These are phyloP conservation scores for Scheffersomyces cryptocercus DNA, from an alignment of 1,139 yeast genomes.

Conservation along the genomic window DNA sequence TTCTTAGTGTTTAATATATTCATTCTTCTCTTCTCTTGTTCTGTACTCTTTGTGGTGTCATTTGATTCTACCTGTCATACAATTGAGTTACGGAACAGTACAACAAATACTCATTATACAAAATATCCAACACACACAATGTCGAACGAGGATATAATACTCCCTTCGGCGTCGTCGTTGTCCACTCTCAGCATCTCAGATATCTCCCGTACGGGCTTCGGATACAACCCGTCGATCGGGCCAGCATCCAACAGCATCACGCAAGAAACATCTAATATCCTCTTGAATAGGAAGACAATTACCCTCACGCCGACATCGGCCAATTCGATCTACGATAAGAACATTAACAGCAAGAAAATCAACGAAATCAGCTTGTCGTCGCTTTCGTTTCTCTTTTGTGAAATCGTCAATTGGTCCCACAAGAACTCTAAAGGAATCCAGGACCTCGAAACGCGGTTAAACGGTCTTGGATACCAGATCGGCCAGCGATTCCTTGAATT, in stretches of 20 bases:
- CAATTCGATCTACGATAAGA: constrained; percentile 64
- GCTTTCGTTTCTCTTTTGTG: constrained; percentile 70
- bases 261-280: constrained; percentile 33
- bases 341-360: constrained; percentile 57
- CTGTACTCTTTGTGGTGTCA: too few species aligned
- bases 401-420: constrained; percentile 68
- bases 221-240: constrained; percentile 48
- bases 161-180: constrained; percentile 40
- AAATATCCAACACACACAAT: constrained; percentile 9
- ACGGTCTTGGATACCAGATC: constrained; percentile 72
- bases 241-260: constrained; percentile 42
- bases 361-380: constrained; percentile 69
- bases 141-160: constrained; percentile 38
- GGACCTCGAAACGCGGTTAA: constrained; percentile 74
- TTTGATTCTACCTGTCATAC: too few species aligned
- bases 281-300: constrained; percentile 36
- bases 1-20: too few species aligned
- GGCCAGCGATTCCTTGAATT: constrained; percentile 49
- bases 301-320: constrained; percentile 33
- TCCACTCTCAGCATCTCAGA: constrained; percentile 39
- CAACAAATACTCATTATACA: too few species aligned
- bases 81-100: too few species aligned
- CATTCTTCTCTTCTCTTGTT: too few species aligned
- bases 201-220: constrained; percentile 37
- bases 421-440: constrained; percentile 67